Base-by-base conservation (phyloP, 441 rosid genomes). In the Jatropha multifida region DNA sequence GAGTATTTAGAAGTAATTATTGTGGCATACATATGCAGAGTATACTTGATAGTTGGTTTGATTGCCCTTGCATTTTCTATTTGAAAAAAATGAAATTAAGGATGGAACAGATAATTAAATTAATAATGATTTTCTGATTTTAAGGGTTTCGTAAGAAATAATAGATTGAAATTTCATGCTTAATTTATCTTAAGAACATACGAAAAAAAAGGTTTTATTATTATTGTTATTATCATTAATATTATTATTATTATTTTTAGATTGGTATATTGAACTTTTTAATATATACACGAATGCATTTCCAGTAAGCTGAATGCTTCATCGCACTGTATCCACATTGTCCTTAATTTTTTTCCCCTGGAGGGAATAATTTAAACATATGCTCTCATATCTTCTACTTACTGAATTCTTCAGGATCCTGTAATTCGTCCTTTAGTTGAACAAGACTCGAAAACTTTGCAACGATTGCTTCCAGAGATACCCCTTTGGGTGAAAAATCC, bases 401-500 rank as follows among this genome's bases (percentile, higher is more conserved):
- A 37, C 65, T 74, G 73, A 52, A 18, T 54, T 76, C 49, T 76
- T 78, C 81, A 92, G 99, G 90, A 91, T 85, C 98, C 98, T 56
- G 71, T 81, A 48, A 77, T 91, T 69, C 89, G 90, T 63, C 89
- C 99, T 0, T 80, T 94, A 83, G 86, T 87, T 60, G 97, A 92
- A 63, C 93, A 86, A 83, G 98, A 93, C 74, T 79, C 97, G 5
- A 88, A 89, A 48, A 80, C 87, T 62, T 79, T 96, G 88, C 97
- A 80, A 78, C 86, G 86, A 61, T 78, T 96, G 93, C 90, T 96
- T 73, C 97, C 98, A 0, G 99, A 96, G 81, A 90, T 94, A 81
- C 99, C 99, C 0, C 83, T 80, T 13, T 96, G 99, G 98, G 97
- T 96, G 73, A 96, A 96, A 77, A 90, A 86, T 75, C 99, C 99